phyloP scores from a whole-genome alignment of 2,329 filamentous ascomycete species.

The Ceratocystis cacaofunesta region DNA sequence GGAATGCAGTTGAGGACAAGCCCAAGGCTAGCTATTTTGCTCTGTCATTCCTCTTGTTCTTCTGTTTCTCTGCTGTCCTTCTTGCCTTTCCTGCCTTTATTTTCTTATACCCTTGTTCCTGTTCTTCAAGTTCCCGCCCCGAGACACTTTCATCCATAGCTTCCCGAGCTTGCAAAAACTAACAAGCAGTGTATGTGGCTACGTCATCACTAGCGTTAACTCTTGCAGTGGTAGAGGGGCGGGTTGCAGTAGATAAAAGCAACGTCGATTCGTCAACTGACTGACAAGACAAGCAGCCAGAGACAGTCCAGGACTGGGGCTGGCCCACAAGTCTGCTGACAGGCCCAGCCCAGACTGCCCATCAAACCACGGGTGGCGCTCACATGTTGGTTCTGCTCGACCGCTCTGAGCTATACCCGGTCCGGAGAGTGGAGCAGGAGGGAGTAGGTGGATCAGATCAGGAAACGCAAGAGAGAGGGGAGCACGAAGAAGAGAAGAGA shows the following conservation, averaged over 20 bases:
- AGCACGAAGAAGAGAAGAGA: background rate
- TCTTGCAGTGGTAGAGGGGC: background rate
- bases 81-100: background rate
- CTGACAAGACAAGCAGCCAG: background rate
- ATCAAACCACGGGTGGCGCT: background rate
- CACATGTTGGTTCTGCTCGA: background rate
- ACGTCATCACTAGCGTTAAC: slow-evolving; percentile 1
- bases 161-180: background rate
- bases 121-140: background rate
- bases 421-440: background rate
- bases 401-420: background rate
- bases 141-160: background rate
- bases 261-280: background rate
- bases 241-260: background rate
- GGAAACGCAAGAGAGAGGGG: background rate
- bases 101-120: background rate
- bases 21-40: too few species aligned
- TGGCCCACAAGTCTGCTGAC: slow-evolving; percentile 2
- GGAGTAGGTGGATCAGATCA: background rate
- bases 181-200: background rate
- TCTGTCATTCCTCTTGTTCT: background rate
- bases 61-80: background rate
- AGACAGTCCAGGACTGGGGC: background rate
- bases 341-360: background rate
- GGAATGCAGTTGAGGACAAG: background rate